Evolutionary conservation across 805 yeast species (phyloP).

Genomic region (Yarrowia keelungensis): DNA sequence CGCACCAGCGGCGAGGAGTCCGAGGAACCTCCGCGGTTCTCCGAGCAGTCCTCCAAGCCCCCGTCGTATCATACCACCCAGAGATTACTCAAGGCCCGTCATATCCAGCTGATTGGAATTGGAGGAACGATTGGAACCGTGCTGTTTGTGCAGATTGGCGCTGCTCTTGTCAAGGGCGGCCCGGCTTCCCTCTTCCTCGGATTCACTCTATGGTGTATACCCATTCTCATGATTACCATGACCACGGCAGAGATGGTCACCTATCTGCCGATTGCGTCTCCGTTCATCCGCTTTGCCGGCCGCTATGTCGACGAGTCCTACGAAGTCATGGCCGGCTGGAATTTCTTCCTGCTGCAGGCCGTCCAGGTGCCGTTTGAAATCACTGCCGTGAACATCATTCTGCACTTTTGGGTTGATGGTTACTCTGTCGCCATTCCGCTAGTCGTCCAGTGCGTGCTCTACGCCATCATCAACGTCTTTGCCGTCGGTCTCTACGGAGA

Average conservation of each 20-base stretch:
- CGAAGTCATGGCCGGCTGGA: conserved; percentile 80
- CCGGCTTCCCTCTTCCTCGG: conserved; percentile 62
- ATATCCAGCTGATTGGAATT: conserved; percentile 74
- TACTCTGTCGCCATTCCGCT: conserved; percentile 75
- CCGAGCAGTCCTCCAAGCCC: conserved; percentile 23
- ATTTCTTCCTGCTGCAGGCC: conserved; percentile 77
- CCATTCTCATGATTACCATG: conserved; percentile 70
- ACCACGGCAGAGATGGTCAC: conserved; percentile 82
- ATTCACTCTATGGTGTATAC: conserved; percentile 71
- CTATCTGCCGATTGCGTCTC: conserved; percentile 76
- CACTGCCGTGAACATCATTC: conserved; percentile 76
- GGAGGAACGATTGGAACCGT: conserved; percentile 89
- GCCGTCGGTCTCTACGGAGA: conserved; percentile 83
- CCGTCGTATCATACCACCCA: conserved; percentile 36
- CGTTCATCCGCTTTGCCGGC: conserved; percentile 76
- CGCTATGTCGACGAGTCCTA: conserved; percentile 77
- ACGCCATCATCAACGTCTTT: conserved; percentile 68
- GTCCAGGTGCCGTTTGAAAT: conserved; percentile 84
- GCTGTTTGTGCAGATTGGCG: conserved; percentile 75
- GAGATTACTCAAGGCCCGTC: conserved; percentile 58
- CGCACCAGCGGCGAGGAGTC: conserved; percentile 18
- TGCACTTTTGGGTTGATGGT: conserved; percentile 82
- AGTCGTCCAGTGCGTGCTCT: conserved; percentile 67
- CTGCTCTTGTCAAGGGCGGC: conserved; percentile 71
- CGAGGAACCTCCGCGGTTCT: conserved; percentile 22